Base-by-base conservation (phyloP, 345 rosid genomes). In the Fremontodendron californicum region DNA sequence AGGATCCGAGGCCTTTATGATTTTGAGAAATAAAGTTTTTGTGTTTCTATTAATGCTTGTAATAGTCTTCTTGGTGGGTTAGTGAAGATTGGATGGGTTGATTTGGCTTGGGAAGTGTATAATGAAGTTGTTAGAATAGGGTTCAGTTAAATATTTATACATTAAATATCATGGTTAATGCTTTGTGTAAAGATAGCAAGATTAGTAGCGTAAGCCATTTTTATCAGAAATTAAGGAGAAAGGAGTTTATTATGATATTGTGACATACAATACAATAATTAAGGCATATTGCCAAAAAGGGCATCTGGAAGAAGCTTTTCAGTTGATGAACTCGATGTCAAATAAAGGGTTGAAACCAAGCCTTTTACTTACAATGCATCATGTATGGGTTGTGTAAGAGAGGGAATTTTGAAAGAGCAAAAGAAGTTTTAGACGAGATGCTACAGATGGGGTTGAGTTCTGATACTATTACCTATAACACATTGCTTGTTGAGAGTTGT, bases 11-110 rank as follows among this genome's bases (percentile, higher is more conserved):
- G 77, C 23, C 79, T 70, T 85, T 61, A 85, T 89, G 93, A 13
- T 57, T 82, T 69, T 54, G n/a, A 71, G 75, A 75, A 48, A 84
- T 55, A 88, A 55, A 84, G 91, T 18, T 57, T 82, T 65, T 43
- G 15, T 33, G 83, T 92, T 48, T 82, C 92, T 23, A 81, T 92
- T 5, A 86, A 89, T 77, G 88, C 94, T 0, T 89, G 93, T 52
- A 92, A 90, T 71, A 84, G 91, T 82, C 92, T 92, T 52, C 86
- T 92, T 10, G 90, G 93, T 1, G 92, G 94, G 33, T 82, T 90
- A 40, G 97, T 92, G 74, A 70, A 70, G 57, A 49, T 49, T 18
- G 74, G 90, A 92, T 1, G 92, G 94, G 48, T 83, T 90, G 58
- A 93, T 75, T 43, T 57, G 77, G 77, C 77, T 43, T 74, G 87